These are phyloP conservation scores for Domatiomyces globalis DNA, from an alignment of 2,329 filamentous ascomycete species.

Conservation along the genomic window DNA sequence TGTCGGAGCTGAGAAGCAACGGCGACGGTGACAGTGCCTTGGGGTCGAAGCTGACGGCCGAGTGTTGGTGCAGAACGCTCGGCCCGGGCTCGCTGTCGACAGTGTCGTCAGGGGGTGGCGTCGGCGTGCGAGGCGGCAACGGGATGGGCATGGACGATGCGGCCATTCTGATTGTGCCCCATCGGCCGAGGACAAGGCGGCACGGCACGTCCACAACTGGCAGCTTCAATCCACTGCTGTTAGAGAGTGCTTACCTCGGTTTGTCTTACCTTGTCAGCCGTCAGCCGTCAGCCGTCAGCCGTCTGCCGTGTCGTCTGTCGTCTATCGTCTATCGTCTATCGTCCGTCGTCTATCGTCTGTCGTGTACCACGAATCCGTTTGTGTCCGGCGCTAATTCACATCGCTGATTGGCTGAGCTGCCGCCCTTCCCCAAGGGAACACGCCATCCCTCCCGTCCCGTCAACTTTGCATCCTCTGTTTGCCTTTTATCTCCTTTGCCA, in stretches of 20 bases:
- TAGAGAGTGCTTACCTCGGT: no score
- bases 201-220: no score
- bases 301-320: no score
- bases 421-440: background rate
- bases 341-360: no score
- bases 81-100: slow-evolving; percentile 2
- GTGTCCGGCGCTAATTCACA: background rate
- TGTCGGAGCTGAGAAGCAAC: background rate
- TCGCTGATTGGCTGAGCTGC: background rate
- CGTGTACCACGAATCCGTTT: no score
- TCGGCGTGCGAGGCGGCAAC: slow-evolving; percentile 48
- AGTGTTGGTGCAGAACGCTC: background rate
- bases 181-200: slow-evolving; percentile 20
- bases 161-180: background rate
- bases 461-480: slow-evolving; percentile 1
- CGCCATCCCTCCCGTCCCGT: background rate
- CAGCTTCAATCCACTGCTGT: no score
- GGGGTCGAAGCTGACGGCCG: slow-evolving; percentile 26
- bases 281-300: no score
- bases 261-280: no score
- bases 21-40: slow-evolving; percentile 32
- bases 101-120: slow-evolving; percentile 44
- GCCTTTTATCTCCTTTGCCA: slow-evolving; percentile 8
- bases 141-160: slow-evolving; percentile 36
- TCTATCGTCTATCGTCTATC: no score